Percentiles rank a stretch among this genome's conserved stretches.
Conservation (phyloP, 2,329 filamentous ascomycete genomes). For the Lojkania enalia region DNA sequence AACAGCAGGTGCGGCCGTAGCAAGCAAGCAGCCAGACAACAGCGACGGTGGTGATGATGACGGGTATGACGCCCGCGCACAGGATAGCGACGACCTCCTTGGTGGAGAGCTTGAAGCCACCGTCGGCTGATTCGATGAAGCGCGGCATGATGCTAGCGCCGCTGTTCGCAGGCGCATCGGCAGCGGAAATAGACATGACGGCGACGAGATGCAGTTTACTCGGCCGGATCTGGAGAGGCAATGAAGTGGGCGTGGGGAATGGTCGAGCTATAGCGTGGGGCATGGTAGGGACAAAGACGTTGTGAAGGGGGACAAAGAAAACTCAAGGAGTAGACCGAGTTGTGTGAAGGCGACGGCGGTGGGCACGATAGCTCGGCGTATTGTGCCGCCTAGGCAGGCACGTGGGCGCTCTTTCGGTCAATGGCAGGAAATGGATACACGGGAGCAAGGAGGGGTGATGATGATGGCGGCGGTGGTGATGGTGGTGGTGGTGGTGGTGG, state of each 20-base stretch:
- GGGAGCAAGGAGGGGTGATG: neutral
- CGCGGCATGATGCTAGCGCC: neutral
- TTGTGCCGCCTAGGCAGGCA: too few species aligned
- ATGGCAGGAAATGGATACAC: neutral
- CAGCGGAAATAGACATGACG: too few species aligned
- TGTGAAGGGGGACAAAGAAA: neutral
- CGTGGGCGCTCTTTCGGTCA: too few species aligned
- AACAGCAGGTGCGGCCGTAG: conserved; percentile 8
- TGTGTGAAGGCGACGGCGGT: too few species aligned
- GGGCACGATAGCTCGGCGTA: too few species aligned
- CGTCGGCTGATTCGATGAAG: neutral
- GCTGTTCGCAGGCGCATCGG: neutral
- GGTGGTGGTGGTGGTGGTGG: neutral
- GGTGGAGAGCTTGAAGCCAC: too few species aligned
- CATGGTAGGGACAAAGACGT: conserved; percentile 1
- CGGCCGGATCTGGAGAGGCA: too few species aligned
- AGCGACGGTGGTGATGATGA: conserved; percentile 27
- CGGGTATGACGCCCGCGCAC: conserved; percentile 28
- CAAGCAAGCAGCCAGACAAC: conserved; percentile 28
- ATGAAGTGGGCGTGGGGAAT: neutral
- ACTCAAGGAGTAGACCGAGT: too few species aligned
- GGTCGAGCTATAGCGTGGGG: neutral
- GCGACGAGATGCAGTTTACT: too few species aligned
- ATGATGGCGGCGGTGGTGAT: neutral
- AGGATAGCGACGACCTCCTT: conserved; percentile 30